Conservation (phyloP, 1,284 basidiomycete genomes). For the Blastosporella zonata region DNA sequence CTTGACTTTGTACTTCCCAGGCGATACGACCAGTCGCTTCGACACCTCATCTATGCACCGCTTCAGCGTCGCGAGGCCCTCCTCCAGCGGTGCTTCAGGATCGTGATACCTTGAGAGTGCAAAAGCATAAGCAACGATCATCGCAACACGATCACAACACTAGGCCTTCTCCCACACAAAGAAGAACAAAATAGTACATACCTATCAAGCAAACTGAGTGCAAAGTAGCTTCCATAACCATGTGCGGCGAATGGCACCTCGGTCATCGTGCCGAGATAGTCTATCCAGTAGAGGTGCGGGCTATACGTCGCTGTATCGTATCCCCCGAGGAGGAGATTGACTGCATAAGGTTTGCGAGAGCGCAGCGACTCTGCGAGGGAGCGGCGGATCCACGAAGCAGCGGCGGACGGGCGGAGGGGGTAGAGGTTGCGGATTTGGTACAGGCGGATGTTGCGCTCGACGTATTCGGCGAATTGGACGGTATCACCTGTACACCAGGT, state of each 20-base stretch:
- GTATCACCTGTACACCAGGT: conserved; percentile 73
- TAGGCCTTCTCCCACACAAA: background rate
- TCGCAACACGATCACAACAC: background rate
- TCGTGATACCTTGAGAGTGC: conserved; percentile 69
- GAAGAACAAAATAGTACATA: conserved; percentile 33
- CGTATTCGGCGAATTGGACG: conserved; percentile 93
- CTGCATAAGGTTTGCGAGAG: conserved; percentile 84
- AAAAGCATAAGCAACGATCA: conserved; percentile 4
- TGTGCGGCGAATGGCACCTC: conserved; percentile 94
- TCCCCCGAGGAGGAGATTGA: conserved; percentile 92
- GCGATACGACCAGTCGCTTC: conserved; percentile 81
- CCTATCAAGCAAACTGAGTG: conserved; percentile 88
- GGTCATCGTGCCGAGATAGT: conserved; percentile 89
- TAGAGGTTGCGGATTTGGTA: conserved; percentile 95
- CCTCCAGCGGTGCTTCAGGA: conserved; percentile 78
- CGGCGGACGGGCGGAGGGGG: conserved; percentile 85
- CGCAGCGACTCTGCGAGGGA: conserved; percentile 88
- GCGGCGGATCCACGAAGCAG: conserved; percentile 93
- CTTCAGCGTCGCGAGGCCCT: conserved; percentile 80
- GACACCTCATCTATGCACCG: conserved; percentile 89
- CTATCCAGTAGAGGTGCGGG: conserved; percentile 92
- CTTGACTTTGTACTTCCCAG: conserved; percentile 84
- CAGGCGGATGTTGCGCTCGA: conserved; percentile 93
- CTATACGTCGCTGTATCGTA: conserved; percentile 71
- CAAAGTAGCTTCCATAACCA: conserved; percentile 94